Evolutionary conservation across 2,329 filamentous ascomycete genomes (phyloP).

Genomic region (Botrytis paeoniae): DNA sequence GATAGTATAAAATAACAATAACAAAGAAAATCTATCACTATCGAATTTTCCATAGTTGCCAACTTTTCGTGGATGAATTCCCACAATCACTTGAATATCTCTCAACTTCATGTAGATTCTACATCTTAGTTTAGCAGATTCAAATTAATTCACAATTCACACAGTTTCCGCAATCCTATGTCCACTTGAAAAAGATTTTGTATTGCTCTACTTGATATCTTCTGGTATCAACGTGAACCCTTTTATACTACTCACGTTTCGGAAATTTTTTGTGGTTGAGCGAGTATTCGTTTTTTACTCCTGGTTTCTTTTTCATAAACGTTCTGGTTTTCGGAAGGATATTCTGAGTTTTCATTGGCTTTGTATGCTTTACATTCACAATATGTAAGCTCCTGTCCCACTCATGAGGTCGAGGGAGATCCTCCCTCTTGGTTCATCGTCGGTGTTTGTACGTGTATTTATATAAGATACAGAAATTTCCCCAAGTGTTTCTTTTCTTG

Average conservation of each 20-base stretch:
- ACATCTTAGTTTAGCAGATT: no score
- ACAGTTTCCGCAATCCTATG: background rate
- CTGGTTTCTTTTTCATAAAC: no score
- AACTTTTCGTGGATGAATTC: no score
- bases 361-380: background rate
- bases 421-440: background rate
- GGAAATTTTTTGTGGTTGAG: background rate
- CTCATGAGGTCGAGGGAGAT: fast-evolving
- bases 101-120: background rate
- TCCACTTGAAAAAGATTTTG: fast-evolving
- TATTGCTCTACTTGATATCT: background rate
- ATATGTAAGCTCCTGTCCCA: background rate
- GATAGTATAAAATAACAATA: background rate
- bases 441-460: background rate
- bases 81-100: background rate
- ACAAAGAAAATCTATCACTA: background rate
- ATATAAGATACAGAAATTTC: background rate
- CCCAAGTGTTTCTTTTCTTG: background rate
- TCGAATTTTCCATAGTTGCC: background rate
- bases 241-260: background rate
- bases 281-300: background rate
- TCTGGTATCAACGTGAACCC: background rate
- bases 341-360: no score
- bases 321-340: no score
- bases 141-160: background rate